Conservation (phyloP, 345 rosid genomes). For the Hevea brasiliensis region DNA sequence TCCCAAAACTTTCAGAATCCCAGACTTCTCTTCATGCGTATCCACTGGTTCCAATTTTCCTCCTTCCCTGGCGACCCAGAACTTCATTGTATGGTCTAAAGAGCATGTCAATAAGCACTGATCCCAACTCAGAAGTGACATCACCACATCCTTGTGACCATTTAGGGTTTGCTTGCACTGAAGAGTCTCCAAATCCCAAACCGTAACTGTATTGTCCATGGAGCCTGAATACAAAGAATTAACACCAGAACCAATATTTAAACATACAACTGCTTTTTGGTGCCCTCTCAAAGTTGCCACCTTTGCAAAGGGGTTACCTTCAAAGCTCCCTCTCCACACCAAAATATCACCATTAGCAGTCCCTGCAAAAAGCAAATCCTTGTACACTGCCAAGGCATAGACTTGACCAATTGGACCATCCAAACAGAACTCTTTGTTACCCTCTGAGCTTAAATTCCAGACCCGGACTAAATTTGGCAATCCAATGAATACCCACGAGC, state of each 20-base stretch:
- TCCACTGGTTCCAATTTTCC: background rate
- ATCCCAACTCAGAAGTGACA: background rate
- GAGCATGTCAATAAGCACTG: background rate
- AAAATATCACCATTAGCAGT: background rate
- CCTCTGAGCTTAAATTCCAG: background rate
- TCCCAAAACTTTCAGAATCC: background rate
- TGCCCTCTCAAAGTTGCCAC: background rate
- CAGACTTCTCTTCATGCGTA: background rate
- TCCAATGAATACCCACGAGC: too few species aligned
- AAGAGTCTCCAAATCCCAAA: background rate
- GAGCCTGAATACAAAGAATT: background rate
- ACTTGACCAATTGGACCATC: constrained; percentile 6
- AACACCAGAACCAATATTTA: background rate
- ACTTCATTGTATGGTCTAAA: background rate
- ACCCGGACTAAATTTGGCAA: background rate
- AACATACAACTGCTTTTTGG: background rate
- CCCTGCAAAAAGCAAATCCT: constrained; percentile 6
- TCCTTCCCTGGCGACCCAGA: background rate
- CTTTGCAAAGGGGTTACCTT: background rate
- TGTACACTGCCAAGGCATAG: constrained; percentile 10
- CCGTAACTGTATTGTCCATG: background rate
- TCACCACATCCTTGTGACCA: background rate
- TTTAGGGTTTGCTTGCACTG: too few species aligned
- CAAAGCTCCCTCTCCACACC: background rate
- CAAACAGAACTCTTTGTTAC: background rate